Conservation (phyloP, 1,284 basidiomycete genomes). For the Ceratorhiza oryzae-sativae region DNA sequence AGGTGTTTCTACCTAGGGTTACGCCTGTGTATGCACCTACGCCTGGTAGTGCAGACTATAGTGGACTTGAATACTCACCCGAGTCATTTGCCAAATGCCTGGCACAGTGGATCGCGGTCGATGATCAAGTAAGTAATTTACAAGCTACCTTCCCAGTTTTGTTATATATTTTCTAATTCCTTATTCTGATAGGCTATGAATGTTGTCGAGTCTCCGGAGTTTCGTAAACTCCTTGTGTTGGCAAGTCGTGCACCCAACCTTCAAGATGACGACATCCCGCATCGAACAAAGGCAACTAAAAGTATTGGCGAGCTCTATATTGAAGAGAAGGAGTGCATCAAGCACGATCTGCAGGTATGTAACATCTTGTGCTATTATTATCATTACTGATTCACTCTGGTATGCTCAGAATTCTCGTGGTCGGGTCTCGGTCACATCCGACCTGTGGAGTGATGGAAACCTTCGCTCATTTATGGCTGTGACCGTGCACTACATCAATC, state of each 20-base stretch:
- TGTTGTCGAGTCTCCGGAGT: slow-evolving; percentile 3
- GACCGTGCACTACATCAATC: slow-evolving; percentile 36
- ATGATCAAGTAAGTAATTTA: slow-evolving; percentile 6
- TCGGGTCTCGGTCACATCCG: slow-evolving; percentile 36
- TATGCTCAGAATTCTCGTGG: slow-evolving; percentile 21
- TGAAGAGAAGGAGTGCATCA: not conserved
- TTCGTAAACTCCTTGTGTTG: not conserved
- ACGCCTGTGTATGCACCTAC: not conserved
- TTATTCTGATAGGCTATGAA: slow-evolving; percentile 9
- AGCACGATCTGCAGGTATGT: not conserved
- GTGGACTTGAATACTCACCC: not conserved
- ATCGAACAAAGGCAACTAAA: not conserved
- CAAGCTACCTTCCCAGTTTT: not conserved
- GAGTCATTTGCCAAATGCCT: not conserved
- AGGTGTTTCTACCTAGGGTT: not conserved
- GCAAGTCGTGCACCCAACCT: slow-evolving; percentile 5
- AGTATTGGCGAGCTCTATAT: not conserved
- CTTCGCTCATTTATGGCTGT: slow-evolving; percentile 36
- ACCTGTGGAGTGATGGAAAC: slow-evolving; percentile 38
- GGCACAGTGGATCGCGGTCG: slow-evolving; percentile 8
- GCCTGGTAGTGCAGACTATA: not conserved
- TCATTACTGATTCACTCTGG: not conserved
- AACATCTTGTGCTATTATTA: not conserved
- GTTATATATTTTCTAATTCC: not conserved
- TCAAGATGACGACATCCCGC: not conserved